Evolutionary conservation across 306 rosid species (phyloP).

Genomic region (Clitoria ternatea): DNA sequence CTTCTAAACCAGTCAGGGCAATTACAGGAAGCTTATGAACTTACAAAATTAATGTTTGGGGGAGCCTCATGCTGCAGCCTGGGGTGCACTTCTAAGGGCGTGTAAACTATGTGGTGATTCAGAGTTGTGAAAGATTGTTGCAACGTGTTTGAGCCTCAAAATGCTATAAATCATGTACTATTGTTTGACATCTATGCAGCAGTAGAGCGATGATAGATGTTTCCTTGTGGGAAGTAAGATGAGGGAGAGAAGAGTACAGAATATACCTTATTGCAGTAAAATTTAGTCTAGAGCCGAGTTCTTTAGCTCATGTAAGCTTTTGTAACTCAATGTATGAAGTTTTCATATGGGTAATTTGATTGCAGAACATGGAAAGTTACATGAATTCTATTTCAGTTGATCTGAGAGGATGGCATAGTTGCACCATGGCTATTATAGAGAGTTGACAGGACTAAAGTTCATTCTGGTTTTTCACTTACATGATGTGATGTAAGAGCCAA

Average conservation of each 20-base stretch:
- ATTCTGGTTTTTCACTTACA: not conserved
- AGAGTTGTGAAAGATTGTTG: constrained; percentile 60
- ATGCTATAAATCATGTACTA: constrained; percentile 59
- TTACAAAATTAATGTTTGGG: constrained; percentile 48
- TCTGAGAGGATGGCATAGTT: constrained; percentile 4
- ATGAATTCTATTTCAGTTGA: not conserved
- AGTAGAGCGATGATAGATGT: constrained; percentile 60
- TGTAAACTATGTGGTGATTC: constrained; percentile 48
- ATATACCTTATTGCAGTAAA: constrained; percentile 61
- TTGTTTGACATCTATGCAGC: constrained; percentile 73
- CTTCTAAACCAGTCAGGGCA: constrained; percentile 69
- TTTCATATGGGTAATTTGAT: constrained; percentile 7
- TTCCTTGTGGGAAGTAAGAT: constrained; percentile 59
- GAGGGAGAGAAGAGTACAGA: constrained; percentile 53
- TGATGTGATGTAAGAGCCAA: not conserved
- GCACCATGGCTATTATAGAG: not conserved
- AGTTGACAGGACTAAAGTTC: not conserved
- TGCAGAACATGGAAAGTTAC: constrained; percentile 10
- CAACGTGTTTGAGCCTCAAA: constrained; percentile 62
- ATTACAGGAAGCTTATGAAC: constrained; percentile 56
- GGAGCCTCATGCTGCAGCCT: constrained; percentile 61
- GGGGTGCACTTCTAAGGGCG: constrained; percentile 84
- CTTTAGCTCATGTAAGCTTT: not conserved
- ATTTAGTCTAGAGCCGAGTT: constrained; percentile 23
- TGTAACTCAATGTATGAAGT: constrained; percentile 5